Conservation (phyloP, 805 yeast genomes). For the Cyberlindnera veronae region DNA sequence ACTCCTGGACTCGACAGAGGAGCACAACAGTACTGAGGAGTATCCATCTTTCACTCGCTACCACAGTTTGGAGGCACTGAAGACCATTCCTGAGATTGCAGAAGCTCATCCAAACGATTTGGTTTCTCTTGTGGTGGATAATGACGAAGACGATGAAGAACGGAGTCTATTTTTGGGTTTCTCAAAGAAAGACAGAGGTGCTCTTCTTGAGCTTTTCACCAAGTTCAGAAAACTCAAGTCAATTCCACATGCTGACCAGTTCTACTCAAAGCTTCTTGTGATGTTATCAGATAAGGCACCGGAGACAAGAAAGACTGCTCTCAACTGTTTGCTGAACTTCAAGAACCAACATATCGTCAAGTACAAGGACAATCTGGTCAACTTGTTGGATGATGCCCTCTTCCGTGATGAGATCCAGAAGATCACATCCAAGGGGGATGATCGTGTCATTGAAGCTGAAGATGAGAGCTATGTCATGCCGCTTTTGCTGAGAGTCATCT, state of each 20-base stretch:
- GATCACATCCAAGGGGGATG: slow-evolving; percentile 51
- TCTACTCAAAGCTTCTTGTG: slow-evolving; percentile 49
- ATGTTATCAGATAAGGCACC: slow-evolving; percentile 59
- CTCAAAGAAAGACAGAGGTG: slow-evolving; percentile 51
- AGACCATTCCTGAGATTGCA: slow-evolving; percentile 59
- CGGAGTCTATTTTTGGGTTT: slow-evolving; percentile 29
- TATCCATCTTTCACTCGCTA: slow-evolving; percentile 34
- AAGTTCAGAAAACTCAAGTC: slow-evolving; percentile 60
- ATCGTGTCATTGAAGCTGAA: slow-evolving; percentile 50
- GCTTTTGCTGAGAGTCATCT: slow-evolving; percentile 68
- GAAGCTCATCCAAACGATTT: slow-evolving; percentile 58
- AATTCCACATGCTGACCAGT: slow-evolving; percentile 47
- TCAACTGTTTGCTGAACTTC: slow-evolving; percentile 65
- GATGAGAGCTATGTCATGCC: slow-evolving; percentile 68
- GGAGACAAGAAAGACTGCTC: slow-evolving; percentile 67
- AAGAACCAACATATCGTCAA: slow-evolving; percentile 55
- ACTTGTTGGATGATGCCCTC: slow-evolving; percentile 73
- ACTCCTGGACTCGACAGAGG: slow-evolving; percentile 14
- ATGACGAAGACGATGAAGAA: slow-evolving; percentile 16
- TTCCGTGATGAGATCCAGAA: slow-evolving; percentile 82
- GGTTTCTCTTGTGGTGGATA: slow-evolving; percentile 52
- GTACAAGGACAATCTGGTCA: slow-evolving; percentile 69
- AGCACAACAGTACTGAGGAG: slow-evolving; percentile 3
- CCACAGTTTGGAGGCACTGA: slow-evolving; percentile 56
- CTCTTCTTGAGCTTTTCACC: slow-evolving; percentile 58